Base-by-base conservation (phyloP, 352 stramenopile species). In the Phytophthora citricola region DNA sequence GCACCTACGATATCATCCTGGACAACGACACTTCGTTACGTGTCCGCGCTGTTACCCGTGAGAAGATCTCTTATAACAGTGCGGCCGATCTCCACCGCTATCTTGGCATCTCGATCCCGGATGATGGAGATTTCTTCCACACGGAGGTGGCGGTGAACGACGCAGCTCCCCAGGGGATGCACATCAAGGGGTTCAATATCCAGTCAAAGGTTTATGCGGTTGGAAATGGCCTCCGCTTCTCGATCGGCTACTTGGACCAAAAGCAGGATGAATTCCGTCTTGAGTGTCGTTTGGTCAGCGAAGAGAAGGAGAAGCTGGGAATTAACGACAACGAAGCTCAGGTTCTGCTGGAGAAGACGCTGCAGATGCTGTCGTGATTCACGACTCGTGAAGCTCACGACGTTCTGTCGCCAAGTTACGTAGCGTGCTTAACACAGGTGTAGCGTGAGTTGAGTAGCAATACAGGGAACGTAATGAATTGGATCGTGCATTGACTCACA, bases 181-280 rank as follows among this genome's bases (percentile, higher is more conserved):
- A 26, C 17, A 15, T 46, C 8, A 45, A 29, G 38, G 14, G 14
- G 15, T n/a, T 20, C 5, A 20, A 22, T n/a, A 7, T 20, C 14
- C 14, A 43, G 38, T 43, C 38, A 5, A 43, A 43, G n/a, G 38
- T 65, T 31, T 34, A 63, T 14, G 27, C 66, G 40, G 52, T 52
- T 9, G 5, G 48, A 7, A 46, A 50, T 29, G 53, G 58, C 0
- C 10, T 73, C 39, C 29, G 20, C 3, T 71, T 62, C 12, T 63
- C 40, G 0, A 24, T 71, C 20, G 57, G 22, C 14, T 65, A 71
- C n/a, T 31, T 58, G 29, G 40, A 71, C 24, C 15, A 53, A 29
- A 20, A 39, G 11, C 54, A 40, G 4, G 56, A 49, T 27, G 41
- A 74, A 15, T 58, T 74, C 34, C 54, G 55, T 38, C 36, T 75